Evolutionary conservation across 108 stramenopile genomes (phyloP).

Genomic region (Epipyxis sp.): DNA sequence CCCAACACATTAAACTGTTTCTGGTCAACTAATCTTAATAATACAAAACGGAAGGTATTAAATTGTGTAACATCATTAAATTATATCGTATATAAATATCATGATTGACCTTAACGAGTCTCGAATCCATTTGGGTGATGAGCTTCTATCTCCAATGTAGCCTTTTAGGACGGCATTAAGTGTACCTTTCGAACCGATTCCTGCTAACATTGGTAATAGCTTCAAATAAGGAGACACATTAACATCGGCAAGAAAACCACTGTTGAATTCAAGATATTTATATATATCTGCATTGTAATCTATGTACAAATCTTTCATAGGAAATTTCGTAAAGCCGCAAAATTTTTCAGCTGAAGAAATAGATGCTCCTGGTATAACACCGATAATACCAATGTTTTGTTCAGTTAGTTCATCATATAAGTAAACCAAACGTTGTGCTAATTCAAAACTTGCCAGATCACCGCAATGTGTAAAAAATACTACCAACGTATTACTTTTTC

Average conservation of each 20-base stretch:
- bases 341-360: not conserved
- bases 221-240: not conserved
- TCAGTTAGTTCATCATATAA: not conserved
- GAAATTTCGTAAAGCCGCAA: not conserved
- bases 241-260: not conserved
- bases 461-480: not conserved
- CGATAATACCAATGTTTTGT: not conserved
- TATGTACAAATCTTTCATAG: not conserved
- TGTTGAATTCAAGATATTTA: not conserved
- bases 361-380: not conserved
- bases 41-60: no score
- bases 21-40: not conserved
- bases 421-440: not conserved
- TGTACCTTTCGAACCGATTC: conserved; percentile 66
- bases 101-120: not conserved
- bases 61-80: not conserved
- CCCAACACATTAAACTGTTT: not conserved
- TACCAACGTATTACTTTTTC: not conserved
- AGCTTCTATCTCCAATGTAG: conserved; percentile 62
- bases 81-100: not conserved
- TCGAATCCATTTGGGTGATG: conserved; percentile 41
- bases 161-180: conserved; percentile 64
- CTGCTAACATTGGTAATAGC: conserved; percentile 63
- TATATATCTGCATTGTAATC: not conserved
- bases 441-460: not conserved